A percentile compares a stretch with the other conserved stretches of the same genome.
These are phyloP conservation scores for Fusarium verrucosum DNA, from an alignment of 2,329 filamentous ascomycete genomes.

Conservation along the genomic window DNA sequence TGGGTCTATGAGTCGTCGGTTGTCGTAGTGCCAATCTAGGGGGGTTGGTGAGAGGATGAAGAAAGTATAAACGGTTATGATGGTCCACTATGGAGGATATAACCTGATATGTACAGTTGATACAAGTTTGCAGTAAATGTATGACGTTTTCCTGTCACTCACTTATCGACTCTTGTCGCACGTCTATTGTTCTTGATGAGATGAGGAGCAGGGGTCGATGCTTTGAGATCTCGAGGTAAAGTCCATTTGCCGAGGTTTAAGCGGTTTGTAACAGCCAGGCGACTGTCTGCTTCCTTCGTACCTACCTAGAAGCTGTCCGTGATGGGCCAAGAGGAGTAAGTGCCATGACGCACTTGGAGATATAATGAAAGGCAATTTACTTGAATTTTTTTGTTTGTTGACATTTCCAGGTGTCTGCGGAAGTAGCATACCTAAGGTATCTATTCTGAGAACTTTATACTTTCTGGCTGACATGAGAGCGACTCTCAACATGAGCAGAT, in stretches of 20 bases:
- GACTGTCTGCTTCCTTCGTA: not conserved
- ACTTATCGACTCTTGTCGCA: not conserved
- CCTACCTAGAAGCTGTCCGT: not conserved
- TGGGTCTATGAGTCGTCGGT: not conserved
- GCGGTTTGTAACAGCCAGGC: not conserved
- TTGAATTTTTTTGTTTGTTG: not conserved
- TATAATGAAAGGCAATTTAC: not conserved
- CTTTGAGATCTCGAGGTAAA: not conserved
- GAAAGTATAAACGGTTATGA: not conserved
- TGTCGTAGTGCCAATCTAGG: not conserved
- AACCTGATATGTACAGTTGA: not conserved
- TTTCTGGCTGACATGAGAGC: not conserved
- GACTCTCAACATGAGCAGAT: not conserved
- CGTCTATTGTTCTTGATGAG: conserved; percentile 27
- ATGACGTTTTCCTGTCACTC: not conserved
- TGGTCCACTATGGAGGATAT: not conserved
- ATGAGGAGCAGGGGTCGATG: conserved; percentile 20
- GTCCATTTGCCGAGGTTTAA: conserved; percentile 21
- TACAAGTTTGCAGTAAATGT: not conserved
- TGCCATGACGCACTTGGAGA: too few relatives aligned
- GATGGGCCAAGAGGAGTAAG: too few relatives aligned
- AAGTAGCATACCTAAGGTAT: not conserved
- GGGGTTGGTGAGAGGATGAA: not conserved
- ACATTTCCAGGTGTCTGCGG: not conserved
- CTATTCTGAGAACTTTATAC: not conserved